phyloP scores from a whole-genome alignment of 768 basidiomycete genomes.

The Psilocybe subaeruginosa region DNA sequence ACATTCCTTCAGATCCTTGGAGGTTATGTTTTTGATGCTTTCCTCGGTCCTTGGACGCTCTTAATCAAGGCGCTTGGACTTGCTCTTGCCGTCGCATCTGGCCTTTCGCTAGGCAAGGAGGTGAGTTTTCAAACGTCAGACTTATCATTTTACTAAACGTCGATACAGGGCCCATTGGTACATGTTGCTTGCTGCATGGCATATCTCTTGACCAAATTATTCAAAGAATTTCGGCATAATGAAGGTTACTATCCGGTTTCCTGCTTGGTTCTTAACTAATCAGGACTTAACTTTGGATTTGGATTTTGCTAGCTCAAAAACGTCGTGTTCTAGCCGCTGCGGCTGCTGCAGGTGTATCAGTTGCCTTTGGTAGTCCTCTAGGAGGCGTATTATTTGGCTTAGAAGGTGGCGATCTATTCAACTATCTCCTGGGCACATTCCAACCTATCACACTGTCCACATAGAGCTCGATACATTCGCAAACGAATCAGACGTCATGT shows the following conservation, averaged over 20 bases:
- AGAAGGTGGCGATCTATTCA: conserved; percentile 48
- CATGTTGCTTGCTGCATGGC: conserved; percentile 87
- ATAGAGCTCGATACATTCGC: conserved; percentile 71
- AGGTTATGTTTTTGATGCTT: conserved; percentile 86
- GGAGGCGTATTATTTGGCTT: conserved; percentile 87
- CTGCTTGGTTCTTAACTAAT: background rate
- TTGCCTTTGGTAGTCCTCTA: conserved; percentile 86
- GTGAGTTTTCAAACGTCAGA: conserved; percentile 34
- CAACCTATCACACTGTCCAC: background rate
- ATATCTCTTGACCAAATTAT: conserved; percentile 65
- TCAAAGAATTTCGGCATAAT: conserved; percentile 73
- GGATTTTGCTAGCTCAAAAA: conserved; percentile 61
- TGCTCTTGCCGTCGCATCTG: conserved; percentile 83
- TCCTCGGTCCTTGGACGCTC: conserved; percentile 85
- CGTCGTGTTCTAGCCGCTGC: conserved; percentile 82
- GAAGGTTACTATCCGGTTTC: conserved; percentile 53
- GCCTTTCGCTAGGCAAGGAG: conserved; percentile 85
- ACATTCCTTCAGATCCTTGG: conserved; percentile 59
- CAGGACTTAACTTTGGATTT: background rate
- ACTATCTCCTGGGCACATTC: background rate
- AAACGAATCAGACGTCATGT: conserved; percentile 77
- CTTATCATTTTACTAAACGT: conserved; percentile 11
- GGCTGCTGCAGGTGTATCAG: conserved; percentile 85
- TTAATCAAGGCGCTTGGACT: conserved; percentile 85
- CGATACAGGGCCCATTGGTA: conserved; percentile 72